phyloP scores from a whole-genome alignment of 2,329 filamentous ascomycete genomes.

The Beauveria australis region DNA sequence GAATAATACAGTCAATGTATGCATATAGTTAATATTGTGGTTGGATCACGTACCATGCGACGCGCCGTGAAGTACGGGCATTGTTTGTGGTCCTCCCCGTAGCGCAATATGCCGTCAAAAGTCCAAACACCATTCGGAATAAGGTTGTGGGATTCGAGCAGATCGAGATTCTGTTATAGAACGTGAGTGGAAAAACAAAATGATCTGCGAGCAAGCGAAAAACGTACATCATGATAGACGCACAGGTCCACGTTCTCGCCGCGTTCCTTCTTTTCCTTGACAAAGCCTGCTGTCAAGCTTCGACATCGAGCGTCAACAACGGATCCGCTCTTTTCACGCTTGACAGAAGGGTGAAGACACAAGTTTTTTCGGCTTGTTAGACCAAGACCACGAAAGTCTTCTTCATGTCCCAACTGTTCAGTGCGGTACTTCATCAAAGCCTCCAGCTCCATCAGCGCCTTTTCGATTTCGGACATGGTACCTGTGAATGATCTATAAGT shows the following conservation, averaged over 20 bases:
- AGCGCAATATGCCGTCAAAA: conserved; percentile 76
- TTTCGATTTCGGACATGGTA: conserved; percentile 99
- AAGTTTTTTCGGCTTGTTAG: conserved; percentile 95
- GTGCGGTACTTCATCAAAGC: conserved; percentile 90
- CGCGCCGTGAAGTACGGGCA: conserved; percentile 95
- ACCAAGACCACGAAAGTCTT: conserved; percentile 88
- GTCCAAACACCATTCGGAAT: conserved; percentile 95
- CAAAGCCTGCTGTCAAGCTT: conserved; percentile 90
- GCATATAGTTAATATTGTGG: neutral
- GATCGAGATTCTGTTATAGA: conserved; percentile 67
- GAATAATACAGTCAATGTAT: neutral
- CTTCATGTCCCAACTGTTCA: conserved; percentile 78
- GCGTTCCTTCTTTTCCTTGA: conserved; percentile 93
- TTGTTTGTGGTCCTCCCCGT: conserved; percentile 92
- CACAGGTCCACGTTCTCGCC: conserved; percentile 93
- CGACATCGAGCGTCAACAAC: conserved; percentile 94
- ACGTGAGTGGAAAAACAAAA: neutral
- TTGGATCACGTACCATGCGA: conserved; percentile 64
- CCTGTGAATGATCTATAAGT: conserved; percentile 29
- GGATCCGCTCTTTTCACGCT: conserved; percentile 87
- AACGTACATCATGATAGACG: conserved; percentile 79
- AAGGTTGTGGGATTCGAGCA: conserved; percentile 89
- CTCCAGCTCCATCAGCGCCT: conserved; percentile 85
- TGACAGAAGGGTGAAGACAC: conserved; percentile 92
- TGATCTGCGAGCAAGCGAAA: neutral